Conservation (phyloP, 345 rosid genomes). For the Acer saccharum region DNA sequence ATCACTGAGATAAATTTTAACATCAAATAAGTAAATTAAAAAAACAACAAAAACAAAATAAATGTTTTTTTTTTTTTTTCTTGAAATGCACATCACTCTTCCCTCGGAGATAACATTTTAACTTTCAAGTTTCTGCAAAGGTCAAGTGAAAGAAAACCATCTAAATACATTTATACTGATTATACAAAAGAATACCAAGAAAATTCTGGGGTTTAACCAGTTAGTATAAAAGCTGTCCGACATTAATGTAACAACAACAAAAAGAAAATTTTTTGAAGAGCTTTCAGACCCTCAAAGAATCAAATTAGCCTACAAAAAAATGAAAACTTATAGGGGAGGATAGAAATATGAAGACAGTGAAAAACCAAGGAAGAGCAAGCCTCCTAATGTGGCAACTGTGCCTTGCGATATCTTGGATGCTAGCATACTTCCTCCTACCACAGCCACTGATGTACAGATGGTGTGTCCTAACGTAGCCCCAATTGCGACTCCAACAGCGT, state of each 20-base stretch:
- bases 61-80: too few relatives aligned
- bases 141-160: not conserved
- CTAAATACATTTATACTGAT: not conserved
- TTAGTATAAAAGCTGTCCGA: not conserved
- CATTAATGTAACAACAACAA: not conserved
- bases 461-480: conserved; percentile 92
- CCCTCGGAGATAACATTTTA: too few relatives aligned
- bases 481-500: conserved; percentile 87
- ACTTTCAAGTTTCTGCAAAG: too few relatives aligned
- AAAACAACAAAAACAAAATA: too few relatives aligned
- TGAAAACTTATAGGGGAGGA: conserved; percentile 69
- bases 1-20: too few relatives aligned
- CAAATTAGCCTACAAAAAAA: conserved; percentile 25
- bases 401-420: conserved; percentile 96
- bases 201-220: not conserved
- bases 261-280: not conserved
- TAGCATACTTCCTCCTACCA: conserved; percentile 97
- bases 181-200: not conserved
- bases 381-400: conserved; percentile 91
- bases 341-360: conserved; percentile 93
- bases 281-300: conserved; percentile 19
- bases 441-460: conserved; percentile 88
- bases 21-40: too few relatives aligned
- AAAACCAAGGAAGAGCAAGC: conserved; percentile 89
- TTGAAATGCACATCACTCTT: too few relatives aligned